Evolutionary conservation across 345 rosid genomes (phyloP).

Genomic region (Tarenaya hassleriana): DNA sequence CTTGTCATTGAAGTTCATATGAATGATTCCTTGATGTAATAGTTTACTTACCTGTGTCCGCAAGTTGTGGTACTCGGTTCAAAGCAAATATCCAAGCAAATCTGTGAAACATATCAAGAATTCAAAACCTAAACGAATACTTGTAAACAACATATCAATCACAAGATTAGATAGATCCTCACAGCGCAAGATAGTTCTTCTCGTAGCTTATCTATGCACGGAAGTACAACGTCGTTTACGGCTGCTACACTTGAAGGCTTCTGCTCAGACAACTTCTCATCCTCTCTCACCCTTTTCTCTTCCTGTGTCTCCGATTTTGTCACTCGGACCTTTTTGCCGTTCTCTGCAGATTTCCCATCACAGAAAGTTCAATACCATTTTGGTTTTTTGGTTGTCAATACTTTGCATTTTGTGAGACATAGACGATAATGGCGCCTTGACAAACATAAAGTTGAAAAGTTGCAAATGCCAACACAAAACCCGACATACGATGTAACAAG

Average conservation of each 20-base stretch:
- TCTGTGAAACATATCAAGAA: constrained; percentile 35
- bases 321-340: constrained; percentile 24
- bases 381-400: neutral
- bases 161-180: constrained; percentile 30
- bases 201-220: constrained; percentile 73
- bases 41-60: constrained; percentile 70
- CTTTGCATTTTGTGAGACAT: too few relatives aligned
- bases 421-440: too few relatives aligned
- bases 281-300: constrained; percentile 25
- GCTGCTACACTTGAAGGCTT: constrained; percentile 23
- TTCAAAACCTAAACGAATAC: neutral
- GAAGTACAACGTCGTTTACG: constrained; percentile 30
- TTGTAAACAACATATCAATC: neutral
- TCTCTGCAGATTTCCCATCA: constrained; percentile 31
- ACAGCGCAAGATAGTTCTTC: constrained; percentile 96
- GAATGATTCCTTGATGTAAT: neutral
- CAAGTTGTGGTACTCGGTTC: constrained; percentile 95
- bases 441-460: too few relatives aligned
- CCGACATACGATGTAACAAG: too few relatives aligned
- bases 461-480: too few relatives aligned
- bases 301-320: constrained; percentile 16
- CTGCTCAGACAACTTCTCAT: constrained; percentile 25
- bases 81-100: constrained; percentile 87
- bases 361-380: constrained; percentile 2
- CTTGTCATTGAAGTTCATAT: neutral